Evolutionary conservation across 129 eudicot species (phyloP), one percentile per base, ranked within the genome.

Genomic region (Pseudognaphalium luteoalbum): DNA sequence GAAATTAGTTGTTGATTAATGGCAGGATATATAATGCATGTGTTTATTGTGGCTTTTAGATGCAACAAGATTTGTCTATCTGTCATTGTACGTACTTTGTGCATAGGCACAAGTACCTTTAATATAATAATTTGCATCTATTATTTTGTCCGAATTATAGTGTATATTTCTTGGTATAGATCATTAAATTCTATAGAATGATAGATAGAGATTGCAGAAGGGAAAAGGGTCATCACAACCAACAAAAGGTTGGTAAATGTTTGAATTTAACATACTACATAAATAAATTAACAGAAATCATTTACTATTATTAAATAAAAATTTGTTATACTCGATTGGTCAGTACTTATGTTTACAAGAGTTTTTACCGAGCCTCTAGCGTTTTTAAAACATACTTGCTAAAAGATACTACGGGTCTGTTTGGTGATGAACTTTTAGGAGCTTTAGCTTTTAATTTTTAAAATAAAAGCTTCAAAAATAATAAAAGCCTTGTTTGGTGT

Each of bases 121-220:
- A 71, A 20, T 52, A 8, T n/a, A 52, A 30, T 71, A 71, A 54
- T 51, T 71, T 71, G 65, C 50, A 30, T 71, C n/a, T 11, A 51
- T 71, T 51, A 32, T 52, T 33, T 6, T 52, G 44, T 54, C 42
- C 4, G 33, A 28, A 15, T n/a, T n/a, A n/a, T 47, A 5, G 52
- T 22, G 28, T 60, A 22, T 60, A 22, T 9, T 60, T 11, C 66
- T 7, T 60, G 66, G 66, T 47, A 29, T 22, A 29, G 34, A 60
- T 60, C 28, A 60, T 22, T 60, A 7, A 60, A 47, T 60, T 25
- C 6, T 10, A 60, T 47, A 47, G 54, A 14, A 47, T 47, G n/a
- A 60, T 29, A 12, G 66, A 9, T 22, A 10, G 66, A 8, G 14
- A 60, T 60, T 60, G 34, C 6, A 22, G 66, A 47, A 47, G 54